Conservation (phyloP, 78 protist species). For the Cyanophora paradoxa region DNA sequence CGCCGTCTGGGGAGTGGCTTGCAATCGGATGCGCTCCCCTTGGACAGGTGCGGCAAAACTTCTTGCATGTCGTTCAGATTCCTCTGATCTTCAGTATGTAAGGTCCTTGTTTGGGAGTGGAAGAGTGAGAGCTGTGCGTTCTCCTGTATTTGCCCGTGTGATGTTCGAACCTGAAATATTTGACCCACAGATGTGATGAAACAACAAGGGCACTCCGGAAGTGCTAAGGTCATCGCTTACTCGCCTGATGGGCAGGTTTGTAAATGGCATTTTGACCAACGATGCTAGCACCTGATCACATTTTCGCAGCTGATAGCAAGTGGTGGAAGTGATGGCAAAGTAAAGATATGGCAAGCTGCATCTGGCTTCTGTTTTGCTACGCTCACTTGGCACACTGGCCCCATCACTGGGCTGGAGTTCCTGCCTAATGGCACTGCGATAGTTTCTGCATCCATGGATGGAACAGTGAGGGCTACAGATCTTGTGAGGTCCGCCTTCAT, state of each 20-base stretch:
- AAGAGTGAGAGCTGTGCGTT: slow-evolving; percentile 64
- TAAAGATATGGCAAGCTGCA: slow-evolving; percentile 66
- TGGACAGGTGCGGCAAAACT: too few species aligned
- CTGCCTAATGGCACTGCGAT: slow-evolving; percentile 56
- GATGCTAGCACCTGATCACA: too few species aligned
- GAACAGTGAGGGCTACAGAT: slow-evolving; percentile 89
- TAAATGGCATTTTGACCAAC: background rate
- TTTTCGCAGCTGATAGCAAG: slow-evolving; percentile 4
- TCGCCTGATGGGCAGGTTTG: slow-evolving; percentile 69
- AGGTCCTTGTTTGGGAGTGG: slow-evolving; percentile 95
- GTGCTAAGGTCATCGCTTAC: slow-evolving; percentile 61
- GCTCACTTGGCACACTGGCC: slow-evolving; percentile 80
- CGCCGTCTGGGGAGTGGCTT: slow-evolving; percentile 82
- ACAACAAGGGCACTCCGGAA: slow-evolving; percentile 67
- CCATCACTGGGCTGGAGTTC: slow-evolving; percentile 57
- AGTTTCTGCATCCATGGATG: slow-evolving; percentile 68
- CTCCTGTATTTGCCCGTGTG: too few species aligned
- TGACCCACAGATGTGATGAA: slow-evolving; percentile 56
- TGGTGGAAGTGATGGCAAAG: background rate
- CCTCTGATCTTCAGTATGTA: too few species aligned
- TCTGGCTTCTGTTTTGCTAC: slow-evolving; percentile 84
- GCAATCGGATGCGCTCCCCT: slow-evolving; percentile 68
- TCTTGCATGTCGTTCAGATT: too few species aligned
- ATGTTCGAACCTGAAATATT: too few species aligned
- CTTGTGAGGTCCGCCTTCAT: slow-evolving; percentile 12